Percentiles rank a stretch among this genome's conserved stretches.
phyloP scores from a whole-genome alignment of 805 yeast species.

The Barnettozyma siamensis region DNA sequence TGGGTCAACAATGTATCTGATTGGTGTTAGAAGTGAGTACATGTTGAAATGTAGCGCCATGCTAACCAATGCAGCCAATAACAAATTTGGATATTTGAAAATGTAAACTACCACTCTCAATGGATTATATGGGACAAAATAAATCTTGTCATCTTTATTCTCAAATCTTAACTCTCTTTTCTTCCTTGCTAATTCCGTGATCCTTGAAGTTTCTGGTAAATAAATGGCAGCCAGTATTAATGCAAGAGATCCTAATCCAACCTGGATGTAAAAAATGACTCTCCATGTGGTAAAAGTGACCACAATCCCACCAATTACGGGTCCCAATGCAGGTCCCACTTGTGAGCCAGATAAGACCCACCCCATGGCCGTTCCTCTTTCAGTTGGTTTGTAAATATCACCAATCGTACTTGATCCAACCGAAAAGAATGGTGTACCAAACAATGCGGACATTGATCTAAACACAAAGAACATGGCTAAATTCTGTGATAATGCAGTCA shows the following conservation, averaged over 20 bases:
- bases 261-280: slow-evolving; percentile 44
- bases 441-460: slow-evolving; percentile 43
- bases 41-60: slow-evolving; percentile 40
- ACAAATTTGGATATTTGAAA: slow-evolving; percentile 37
- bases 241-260: slow-evolving; percentile 36
- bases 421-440: slow-evolving; percentile 51
- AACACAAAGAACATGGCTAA: slow-evolving; percentile 50
- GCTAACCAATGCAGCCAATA: slow-evolving; percentile 42
- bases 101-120: slow-evolving; percentile 19
- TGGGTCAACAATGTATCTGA: slow-evolving; percentile 50
- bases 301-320: slow-evolving; percentile 49
- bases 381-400: slow-evolving; percentile 43
- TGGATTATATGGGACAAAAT: slow-evolving; percentile 3
- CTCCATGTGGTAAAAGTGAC: slow-evolving; percentile 50
- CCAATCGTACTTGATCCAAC: slow-evolving; percentile 48
- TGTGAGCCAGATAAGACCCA: slow-evolving; percentile 46
- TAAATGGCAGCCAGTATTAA: slow-evolving; percentile 32
- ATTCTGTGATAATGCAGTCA: slow-evolving; percentile 44
- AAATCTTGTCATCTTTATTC: slow-evolving; percentile 39
- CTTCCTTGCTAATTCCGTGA: slow-evolving; percentile 27
- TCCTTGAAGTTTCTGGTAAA: slow-evolving; percentile 41
- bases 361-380: slow-evolving; percentile 47
- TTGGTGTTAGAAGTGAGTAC: slow-evolving; percentile 50
- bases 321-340: slow-evolving; percentile 48
- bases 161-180: slow-evolving; percentile 24